Evolutionary conservation across 768 basidiomycete species (phyloP).

Genomic region (Russula ochroleuca): DNA sequence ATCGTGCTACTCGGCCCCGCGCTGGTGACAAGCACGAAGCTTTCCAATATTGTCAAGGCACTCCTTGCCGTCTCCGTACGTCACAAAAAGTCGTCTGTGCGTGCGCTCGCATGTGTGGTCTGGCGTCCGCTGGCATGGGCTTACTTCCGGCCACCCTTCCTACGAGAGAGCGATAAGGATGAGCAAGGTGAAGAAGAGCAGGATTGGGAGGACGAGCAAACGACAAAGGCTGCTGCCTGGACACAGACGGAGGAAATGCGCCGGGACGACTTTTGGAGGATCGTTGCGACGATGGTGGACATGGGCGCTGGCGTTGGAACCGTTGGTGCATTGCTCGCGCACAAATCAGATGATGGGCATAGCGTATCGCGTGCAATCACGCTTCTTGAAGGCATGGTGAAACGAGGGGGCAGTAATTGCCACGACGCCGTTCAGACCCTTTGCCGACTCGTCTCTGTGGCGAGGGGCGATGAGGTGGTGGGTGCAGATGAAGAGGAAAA

Average conservation of each 20-base stretch:
- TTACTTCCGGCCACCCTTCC: slow-evolving; percentile 53
- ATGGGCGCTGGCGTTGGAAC: slow-evolving; percentile 55
- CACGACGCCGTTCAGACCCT: slow-evolving; percentile 53
- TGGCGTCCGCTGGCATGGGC: slow-evolving; percentile 68
- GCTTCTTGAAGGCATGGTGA: slow-evolving; percentile 54
- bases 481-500: slow-evolving; percentile 13
- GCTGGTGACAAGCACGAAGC: slow-evolving; percentile 43
- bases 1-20: slow-evolving; percentile 61
- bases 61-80: slow-evolving; percentile 54
- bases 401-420: slow-evolving; percentile 48
- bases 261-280: slow-evolving; percentile 42
- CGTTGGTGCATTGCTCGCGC: slow-evolving; percentile 50
- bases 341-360: slow-evolving; percentile 35
- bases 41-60: slow-evolving; percentile 45
- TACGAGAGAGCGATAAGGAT: slow-evolving; percentile 28
- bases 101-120: slow-evolving; percentile 54
- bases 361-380: slow-evolving; percentile 44
- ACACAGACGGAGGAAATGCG: slow-evolving; percentile 24
- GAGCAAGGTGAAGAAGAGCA: slow-evolving; percentile 27
- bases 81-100: slow-evolving; percentile 60
- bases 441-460: slow-evolving; percentile 37
- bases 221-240: slow-evolving; percentile 24
- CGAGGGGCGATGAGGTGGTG: background rate
- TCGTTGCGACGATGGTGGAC: slow-evolving; percentile 51
- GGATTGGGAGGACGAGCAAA: slow-evolving; percentile 25